These are phyloP conservation scores for Cynanchum wilfordii DNA, from an alignment of 257 asterid species.

Conservation along the genomic window DNA sequence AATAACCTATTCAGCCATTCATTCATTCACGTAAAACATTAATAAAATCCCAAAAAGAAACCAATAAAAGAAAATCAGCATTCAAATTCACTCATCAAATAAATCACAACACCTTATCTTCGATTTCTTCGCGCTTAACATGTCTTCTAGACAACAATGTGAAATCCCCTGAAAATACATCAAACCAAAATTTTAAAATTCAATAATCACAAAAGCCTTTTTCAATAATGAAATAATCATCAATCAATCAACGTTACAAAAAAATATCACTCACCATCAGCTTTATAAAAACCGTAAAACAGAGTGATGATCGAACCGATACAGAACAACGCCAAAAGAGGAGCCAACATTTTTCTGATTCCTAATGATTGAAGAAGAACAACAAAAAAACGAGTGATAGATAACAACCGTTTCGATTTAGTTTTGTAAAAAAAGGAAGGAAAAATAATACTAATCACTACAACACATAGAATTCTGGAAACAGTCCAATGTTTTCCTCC, in stretches of 20 bases:
- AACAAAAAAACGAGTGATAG: neutral
- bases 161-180: slow-evolving; percentile 58
- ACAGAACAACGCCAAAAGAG: slow-evolving; percentile 25
- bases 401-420: neutral
- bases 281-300: slow-evolving; percentile 52
- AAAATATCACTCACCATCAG: slow-evolving; percentile 57
- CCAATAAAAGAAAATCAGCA: neutral
- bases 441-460: neutral
- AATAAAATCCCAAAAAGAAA: neutral
- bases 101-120: slow-evolving; percentile 59
- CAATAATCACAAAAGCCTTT: neutral
- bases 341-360: slow-evolving; percentile 33
- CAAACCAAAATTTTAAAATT: neutral
- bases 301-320: slow-evolving; percentile 25
- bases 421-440: neutral
- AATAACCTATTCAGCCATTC: slow-evolving; percentile 53
- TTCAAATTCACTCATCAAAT: neutral
- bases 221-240: neutral
- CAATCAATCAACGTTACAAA: neutral
- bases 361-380: neutral
- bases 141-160: slow-evolving; percentile 63
- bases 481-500: neutral
- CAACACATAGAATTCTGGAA: neutral
- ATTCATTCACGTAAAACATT: neutral
- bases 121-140: slow-evolving; percentile 75